Evolutionary conservation across 2,329 filamentous ascomycete species (phyloP).

Genomic region (Cercospora sp.): DNA sequence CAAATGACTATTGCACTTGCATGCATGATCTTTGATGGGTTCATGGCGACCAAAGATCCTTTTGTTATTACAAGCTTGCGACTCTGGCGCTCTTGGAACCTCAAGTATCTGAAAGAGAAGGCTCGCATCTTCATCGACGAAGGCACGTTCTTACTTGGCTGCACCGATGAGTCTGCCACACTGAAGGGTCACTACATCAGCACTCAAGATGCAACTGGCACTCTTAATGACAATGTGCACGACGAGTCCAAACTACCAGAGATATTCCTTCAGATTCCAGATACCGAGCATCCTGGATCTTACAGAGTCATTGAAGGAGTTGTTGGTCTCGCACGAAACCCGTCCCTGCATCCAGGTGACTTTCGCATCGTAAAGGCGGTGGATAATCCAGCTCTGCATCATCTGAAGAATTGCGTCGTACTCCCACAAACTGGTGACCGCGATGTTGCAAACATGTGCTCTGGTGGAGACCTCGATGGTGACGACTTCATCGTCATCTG

Average conservation of each 20-base stretch:
- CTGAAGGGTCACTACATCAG: slow-evolving; percentile 68
- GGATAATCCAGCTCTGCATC: slow-evolving; percentile 67
- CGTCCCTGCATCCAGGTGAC: slow-evolving; percentile 90
- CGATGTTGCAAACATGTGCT: slow-evolving; percentile 90
- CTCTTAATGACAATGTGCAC: slow-evolving; percentile 42
- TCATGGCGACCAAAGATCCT: slow-evolving; percentile 72
- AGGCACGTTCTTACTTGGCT: slow-evolving; percentile 85
- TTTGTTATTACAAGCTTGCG: slow-evolving; percentile 77
- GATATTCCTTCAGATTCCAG: slow-evolving; percentile 81
- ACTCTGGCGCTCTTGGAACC: slow-evolving; percentile 84
- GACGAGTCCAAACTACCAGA: slow-evolving; percentile 60
- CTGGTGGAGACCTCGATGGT: slow-evolving; percentile 91
- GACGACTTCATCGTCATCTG: slow-evolving; percentile 96
- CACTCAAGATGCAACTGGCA: not conserved
- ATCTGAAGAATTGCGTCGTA: slow-evolving; percentile 83
- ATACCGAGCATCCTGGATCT: slow-evolving; percentile 48
- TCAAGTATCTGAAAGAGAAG: slow-evolving; percentile 90
- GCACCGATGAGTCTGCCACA: slow-evolving; percentile 78
- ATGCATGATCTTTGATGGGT: slow-evolving; percentile 74
- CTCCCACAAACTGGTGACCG: slow-evolving; percentile 80
- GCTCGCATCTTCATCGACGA: slow-evolving; percentile 78
- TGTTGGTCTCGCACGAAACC: slow-evolving; percentile 86
- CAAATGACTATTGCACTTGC: slow-evolving; percentile 74
- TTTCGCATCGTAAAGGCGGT: slow-evolving; percentile 85
- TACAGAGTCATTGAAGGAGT: slow-evolving; percentile 70